Base-by-base conservation (phyloP, 768 basidiomycete genomes). In the Hygrocybe punicea region DNA sequence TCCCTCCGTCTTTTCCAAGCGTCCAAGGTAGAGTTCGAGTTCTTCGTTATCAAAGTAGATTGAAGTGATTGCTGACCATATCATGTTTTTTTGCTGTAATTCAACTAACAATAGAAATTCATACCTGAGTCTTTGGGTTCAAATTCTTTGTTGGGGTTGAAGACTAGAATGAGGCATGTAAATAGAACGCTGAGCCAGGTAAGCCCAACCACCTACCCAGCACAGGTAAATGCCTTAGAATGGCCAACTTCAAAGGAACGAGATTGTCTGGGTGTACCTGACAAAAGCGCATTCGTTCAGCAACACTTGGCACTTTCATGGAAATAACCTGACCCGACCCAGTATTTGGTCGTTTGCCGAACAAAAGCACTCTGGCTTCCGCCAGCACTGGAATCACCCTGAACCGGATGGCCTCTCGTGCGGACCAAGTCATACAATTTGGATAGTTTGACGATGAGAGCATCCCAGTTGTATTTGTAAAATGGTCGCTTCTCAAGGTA, bases 261-360 rank as follows among this genome's bases (percentile, higher is more conserved):
- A 97, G 82, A 67, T 98, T 98, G 69, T 98, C 96, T 1, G 89
- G 89, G 69, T 98, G 96, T 2, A 96, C 81, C 81, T 82, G 53
- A 16, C 5, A 17, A 56, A 51, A 42, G 21, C 13, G 37, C 11
- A 19, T 33, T 8, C 13, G 9, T 36, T n/a, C 52, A 34, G 29
- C 7, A 40, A 21, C 29, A 24, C 42, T 11, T 3, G 4, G 23
- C 10, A 39, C 10, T 23, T 24, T 42, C 6, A 35, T 35, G 2
- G 19, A 9, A 17, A 50, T 37, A 34, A 21, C 10, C 34, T n/a
- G n/a, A 16, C 64, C 71, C 51, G 68, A 91, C 96, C 97, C 97
- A 99, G 67, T 99, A 99, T 70, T 99, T 99, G 10, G 97, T 98
- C 34, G 97, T 99, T 72, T 97, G 94, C 39, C 97, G 76, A n/a